Percentiles rank a stretch among this genome's conserved stretches.
Evolutionary conservation across 225 moss, liverwort and hornwort genomes (phyloP).

Genomic region (Pseudisothecium myosuroides): DNA sequence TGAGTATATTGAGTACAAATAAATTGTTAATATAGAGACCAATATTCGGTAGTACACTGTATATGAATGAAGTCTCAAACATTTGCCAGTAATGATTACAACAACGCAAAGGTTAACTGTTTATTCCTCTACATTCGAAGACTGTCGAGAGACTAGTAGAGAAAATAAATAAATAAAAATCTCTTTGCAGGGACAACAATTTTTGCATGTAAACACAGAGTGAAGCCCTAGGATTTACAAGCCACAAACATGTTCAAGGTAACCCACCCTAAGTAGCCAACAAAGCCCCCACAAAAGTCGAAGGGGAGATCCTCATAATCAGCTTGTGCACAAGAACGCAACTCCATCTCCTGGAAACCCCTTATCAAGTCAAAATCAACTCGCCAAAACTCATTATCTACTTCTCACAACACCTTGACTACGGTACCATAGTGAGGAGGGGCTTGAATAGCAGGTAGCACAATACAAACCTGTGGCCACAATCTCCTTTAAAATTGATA

Average conservation of each 20-base stretch:
- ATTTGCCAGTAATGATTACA: neutral
- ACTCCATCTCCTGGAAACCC: constrained; percentile 71
- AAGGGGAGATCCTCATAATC: constrained; percentile 83
- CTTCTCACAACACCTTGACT: neutral
- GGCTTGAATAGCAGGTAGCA: neutral
- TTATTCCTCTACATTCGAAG: neutral
- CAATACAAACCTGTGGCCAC: neutral
- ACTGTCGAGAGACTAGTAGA: neutral
- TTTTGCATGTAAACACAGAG: neutral
- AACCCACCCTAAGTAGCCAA: constrained; percentile 93
- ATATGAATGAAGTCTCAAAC: neutral
- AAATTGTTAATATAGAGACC: neutral
- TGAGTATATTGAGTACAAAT: neutral
- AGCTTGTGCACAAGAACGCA: constrained; percentile 57
- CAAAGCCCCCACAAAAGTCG: constrained; percentile 98
- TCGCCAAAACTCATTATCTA: neutral
- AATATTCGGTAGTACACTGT: neutral
- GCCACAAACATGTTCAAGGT: neutral
- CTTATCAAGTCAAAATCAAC: neutral
- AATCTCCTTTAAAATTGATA: neutral
- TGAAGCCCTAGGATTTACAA: neutral
- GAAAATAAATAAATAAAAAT: neutral
- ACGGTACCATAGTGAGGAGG: neutral
- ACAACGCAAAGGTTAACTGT: neutral
- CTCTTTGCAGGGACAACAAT: neutral